phyloP scores from a whole-genome alignment of 129 eudicot species.

The Centella asiatica region DNA sequence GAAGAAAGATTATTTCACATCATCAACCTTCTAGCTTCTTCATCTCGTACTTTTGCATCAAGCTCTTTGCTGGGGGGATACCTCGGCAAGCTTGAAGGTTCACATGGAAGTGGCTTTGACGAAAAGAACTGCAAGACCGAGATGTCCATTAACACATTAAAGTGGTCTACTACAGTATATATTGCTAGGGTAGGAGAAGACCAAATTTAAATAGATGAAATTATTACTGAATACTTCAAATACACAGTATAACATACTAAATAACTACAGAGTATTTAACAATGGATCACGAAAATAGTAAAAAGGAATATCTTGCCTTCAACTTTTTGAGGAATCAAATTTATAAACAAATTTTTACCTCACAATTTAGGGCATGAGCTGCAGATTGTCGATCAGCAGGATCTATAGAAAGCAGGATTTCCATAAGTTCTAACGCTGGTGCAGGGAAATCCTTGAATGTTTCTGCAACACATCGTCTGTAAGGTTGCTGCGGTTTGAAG shows the following conservation, averaged over 20 bases:
- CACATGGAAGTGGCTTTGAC: conserved; percentile 73
- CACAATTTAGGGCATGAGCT: conserved; percentile 58
- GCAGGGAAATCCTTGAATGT: conserved; percentile 66
- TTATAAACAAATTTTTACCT: conserved; percentile 36
- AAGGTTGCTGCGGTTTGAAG: conserved; percentile 81
- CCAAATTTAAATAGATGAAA: no score
- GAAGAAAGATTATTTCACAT: neutral
- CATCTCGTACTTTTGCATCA: conserved; percentile 75
- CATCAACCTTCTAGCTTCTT: conserved; percentile 74
- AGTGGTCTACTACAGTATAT: neutral
- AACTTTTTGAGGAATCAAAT: neutral
- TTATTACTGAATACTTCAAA: no score
- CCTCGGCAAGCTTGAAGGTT: conserved; percentile 76
- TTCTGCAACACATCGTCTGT: conserved; percentile 60
- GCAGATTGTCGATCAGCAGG: conserved; percentile 89
- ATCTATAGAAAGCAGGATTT: conserved; percentile 71
- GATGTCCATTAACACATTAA: conserved; percentile 2
- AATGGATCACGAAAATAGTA: neutral
- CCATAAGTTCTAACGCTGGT: conserved; percentile 73
- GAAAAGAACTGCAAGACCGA: conserved; percentile 53
- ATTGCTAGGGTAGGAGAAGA: neutral
- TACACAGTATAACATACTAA: no score
- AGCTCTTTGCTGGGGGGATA: conserved; percentile 92
- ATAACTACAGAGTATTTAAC: no score
- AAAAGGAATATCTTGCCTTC: neutral